phyloP scores from a whole-genome alignment of 2,329 filamentous ascomycete species.

The Calonectria pseudoturangicola region DNA sequence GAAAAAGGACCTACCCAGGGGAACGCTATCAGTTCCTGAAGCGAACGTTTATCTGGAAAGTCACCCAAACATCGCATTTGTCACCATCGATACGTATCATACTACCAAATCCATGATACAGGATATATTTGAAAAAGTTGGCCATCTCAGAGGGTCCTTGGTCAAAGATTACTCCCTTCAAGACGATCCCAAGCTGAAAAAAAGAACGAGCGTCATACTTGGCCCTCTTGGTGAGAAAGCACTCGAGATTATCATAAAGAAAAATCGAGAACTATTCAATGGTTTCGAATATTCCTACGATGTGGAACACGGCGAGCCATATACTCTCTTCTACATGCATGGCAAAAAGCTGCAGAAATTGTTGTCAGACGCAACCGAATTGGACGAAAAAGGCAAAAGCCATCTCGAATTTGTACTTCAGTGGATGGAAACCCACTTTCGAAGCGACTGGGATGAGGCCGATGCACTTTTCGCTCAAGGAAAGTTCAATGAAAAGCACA shows the following conservation, averaged over 20 bases:
- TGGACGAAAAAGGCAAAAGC: constrained; percentile 2
- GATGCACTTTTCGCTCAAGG: constrained; percentile 33
- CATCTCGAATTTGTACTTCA: constrained; percentile 7
- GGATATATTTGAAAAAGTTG: constrained; percentile 8
- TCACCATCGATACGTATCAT: neutral
- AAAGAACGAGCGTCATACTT: neutral
- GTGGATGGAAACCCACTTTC: constrained; percentile 36
- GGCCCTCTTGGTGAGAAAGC: neutral
- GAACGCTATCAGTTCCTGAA: neutral
- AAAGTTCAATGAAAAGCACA: constrained; percentile 7
- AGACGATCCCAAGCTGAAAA: neutral
- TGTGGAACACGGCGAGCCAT: neutral
- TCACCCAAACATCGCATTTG: constrained; percentile 28
- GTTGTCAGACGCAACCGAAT: neutral
- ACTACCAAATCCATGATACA: accelerated
- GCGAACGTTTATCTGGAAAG: neutral
- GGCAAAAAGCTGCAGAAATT: neutral
- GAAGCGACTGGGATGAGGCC: constrained; percentile 32
- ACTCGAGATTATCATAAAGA: constrained; percentile 3
- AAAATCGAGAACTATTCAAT: neutral
- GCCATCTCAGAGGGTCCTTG: neutral
- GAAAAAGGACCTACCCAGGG: constrained; percentile 15
- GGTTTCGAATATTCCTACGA: neutral
- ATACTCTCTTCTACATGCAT: constrained; percentile 26
- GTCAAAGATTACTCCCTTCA: neutral